Base-by-base conservation (phyloP, 2,329 filamentous ascomycete genomes). In the Cryphonectria radicalis region DNA sequence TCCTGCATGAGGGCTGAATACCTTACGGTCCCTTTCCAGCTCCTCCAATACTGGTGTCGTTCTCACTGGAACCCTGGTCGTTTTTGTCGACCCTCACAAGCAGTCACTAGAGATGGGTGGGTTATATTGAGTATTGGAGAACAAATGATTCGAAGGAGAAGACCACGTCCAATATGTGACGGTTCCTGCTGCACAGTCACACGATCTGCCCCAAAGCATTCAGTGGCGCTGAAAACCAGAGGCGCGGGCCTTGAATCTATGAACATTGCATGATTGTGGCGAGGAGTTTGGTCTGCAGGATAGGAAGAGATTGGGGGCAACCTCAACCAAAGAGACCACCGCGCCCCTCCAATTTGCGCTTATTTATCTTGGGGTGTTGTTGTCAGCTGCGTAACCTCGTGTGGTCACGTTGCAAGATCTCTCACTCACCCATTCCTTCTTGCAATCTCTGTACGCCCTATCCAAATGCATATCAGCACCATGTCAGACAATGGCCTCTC, bases 391-490 rank as follows among this genome's bases (percentile, higher is more conserved):
- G 1, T 14, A 5, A n/a, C 37, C 37, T 0, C 8, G 25, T 3
- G 11, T 11, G 22, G 25, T 35, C 6, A 25, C 19, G 25, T 5
- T 5, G n/a, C 37, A 32, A 60, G 28, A 59, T 22, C 6, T 22
- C 6, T 32, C 8, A 77, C 84, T 74, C 86, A 97, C 94, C 95
- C 95, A 98, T 84, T 91, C 88, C 83, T 97, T 95, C 81, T 98
- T 98, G 83, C 95, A 98, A 74, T 97, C 94, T 72, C 94, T 90
- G 81, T 98, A 98, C 66, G 94, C 94, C 82, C 94, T 97, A 74
- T 13, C 22, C 62, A 17, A 17, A 53, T 25, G 40, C 57, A 13
- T 32, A 28, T 53, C 42, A 64, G 43, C 22, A 25, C 40, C 28
- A 32, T 25, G 19, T 17, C 50, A 7, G 32, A 68, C 22, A 28